phyloP scores from a whole-genome alignment of 2,329 filamentous ascomycete species.

The Calonectria leucothoes region DNA sequence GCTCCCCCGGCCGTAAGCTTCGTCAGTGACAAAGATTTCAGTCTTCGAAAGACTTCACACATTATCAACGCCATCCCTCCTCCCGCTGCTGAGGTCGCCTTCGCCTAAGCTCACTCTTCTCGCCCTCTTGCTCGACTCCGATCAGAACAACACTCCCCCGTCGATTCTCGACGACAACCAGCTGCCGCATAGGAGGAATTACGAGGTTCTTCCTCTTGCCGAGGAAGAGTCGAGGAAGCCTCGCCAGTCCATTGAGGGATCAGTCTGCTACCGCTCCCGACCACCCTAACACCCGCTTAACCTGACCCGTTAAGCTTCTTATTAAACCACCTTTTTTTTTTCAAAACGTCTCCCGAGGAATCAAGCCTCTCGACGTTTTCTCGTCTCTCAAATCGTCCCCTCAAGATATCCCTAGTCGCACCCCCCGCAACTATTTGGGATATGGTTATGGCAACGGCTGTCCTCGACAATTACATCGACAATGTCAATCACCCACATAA shows the following conservation, averaged over 20 bases:
- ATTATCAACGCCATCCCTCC: conserved; percentile 75
- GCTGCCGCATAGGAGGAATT: conserved; percentile 99
- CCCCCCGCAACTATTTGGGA: conserved; percentile 54
- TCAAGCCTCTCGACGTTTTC: conserved; percentile 1
- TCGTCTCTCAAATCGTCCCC: conserved; percentile 22
- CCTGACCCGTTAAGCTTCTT: conserved; percentile 35
- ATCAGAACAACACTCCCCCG: conserved; percentile 59
- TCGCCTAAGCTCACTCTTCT: conserved; percentile 61
- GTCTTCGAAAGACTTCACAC: conserved; percentile 71
- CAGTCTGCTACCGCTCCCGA: conserved; percentile 93
- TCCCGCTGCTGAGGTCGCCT: conserved; percentile 59
- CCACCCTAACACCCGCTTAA: conserved; percentile 82
- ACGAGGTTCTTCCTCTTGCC: conserved; percentile 98
- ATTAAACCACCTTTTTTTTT: conserved; percentile 16
- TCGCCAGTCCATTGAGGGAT: conserved; percentile 91
- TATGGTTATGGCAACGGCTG: conserved; percentile 75
- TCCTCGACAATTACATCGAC: conserved; percentile 65
- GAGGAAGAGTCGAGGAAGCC: conserved; percentile 99
- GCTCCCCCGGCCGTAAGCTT: conserved; percentile 71
- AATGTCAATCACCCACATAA: conserved; percentile 61
- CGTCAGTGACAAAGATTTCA: conserved; percentile 78
- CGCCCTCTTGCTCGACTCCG: conserved; percentile 62
- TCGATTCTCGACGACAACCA: conserved; percentile 75
- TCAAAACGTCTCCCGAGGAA: conserved; percentile 22
- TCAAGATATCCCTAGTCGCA: conserved; percentile 26